phyloP scores from a whole-genome alignment of 108 stramenopile species.

The Cylindrotheca closterium region DNA sequence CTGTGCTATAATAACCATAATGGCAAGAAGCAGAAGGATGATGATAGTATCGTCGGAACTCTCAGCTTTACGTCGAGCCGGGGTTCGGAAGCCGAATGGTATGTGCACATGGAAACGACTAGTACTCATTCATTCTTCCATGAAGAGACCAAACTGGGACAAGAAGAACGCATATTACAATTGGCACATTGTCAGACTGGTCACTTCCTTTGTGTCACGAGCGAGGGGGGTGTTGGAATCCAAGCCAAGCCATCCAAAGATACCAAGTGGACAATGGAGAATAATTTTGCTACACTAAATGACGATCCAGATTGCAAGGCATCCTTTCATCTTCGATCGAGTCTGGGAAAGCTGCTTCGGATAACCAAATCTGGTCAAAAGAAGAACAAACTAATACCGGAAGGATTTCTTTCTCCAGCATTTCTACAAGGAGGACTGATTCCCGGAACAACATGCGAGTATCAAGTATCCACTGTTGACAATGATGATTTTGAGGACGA shows the following conservation, averaged over 20 bases:
- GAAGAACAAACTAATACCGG: too few relatives aligned
- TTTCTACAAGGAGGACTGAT: too few relatives aligned
- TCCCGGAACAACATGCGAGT: too few relatives aligned
- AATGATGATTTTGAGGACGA: not conserved
- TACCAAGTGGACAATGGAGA: not conserved
- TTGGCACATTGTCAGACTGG: conserved; percentile 22
- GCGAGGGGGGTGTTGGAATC: not conserved
- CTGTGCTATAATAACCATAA: conserved; percentile 7
- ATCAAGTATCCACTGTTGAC: not conserved
- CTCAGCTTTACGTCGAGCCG: conserved; percentile 16
- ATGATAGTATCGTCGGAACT: not conserved
- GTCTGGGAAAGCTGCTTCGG: not conserved
- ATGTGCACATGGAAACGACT: conserved; percentile 18
- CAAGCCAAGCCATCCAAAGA: not conserved
- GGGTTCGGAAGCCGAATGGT: conserved; percentile 19
- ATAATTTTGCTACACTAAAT: not conserved
- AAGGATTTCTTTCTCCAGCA: too few relatives aligned
- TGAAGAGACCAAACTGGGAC: not conserved
- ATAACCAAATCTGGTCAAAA: not conserved
- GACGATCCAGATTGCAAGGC: not conserved
- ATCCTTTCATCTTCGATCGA: not conserved
- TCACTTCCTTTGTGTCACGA: conserved; percentile 14
- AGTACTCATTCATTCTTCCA: not conserved
- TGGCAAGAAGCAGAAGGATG: too few relatives aligned
- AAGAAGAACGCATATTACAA: conserved; percentile 1